Percentiles rank a stretch among this genome's conserved stretches.
These are phyloP conservation scores for Fragaria ananassa DNA, from an alignment of 306 rosid species.

Conservation along the genomic window DNA sequence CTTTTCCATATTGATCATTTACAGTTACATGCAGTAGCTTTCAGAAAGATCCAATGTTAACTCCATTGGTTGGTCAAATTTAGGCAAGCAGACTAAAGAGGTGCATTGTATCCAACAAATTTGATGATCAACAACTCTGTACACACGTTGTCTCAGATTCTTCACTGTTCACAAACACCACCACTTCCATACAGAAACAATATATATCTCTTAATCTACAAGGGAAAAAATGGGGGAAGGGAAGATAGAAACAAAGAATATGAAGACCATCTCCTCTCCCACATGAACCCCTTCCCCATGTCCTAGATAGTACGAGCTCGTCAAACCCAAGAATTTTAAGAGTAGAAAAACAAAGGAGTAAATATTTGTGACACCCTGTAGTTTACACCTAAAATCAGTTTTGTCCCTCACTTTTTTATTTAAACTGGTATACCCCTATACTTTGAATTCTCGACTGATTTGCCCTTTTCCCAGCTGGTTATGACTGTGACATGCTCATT, in stretches of 20 bases:
- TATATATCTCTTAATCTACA: slow-evolving; percentile 49
- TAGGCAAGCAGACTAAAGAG: background rate
- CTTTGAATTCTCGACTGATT: no score
- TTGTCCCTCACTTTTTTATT: no score
- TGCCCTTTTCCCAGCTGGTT: no score
- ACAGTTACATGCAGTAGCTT: background rate
- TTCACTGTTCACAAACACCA: slow-evolving; percentile 43
- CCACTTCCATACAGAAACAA: slow-evolving; percentile 52
- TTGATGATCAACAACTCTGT: slow-evolving; percentile 21
- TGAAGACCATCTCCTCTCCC: slow-evolving; percentile 26
- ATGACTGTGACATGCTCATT: no score
- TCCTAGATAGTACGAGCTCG: slow-evolving; percentile 24
- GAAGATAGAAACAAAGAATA: slow-evolving; percentile 9
- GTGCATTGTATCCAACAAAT: slow-evolving; percentile 14
- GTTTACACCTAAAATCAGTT: no score
- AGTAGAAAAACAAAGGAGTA: no score
- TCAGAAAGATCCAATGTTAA: background rate
- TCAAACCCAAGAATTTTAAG: slow-evolving; percentile 44
- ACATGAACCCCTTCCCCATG: slow-evolving; percentile 29
- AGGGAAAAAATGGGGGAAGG: slow-evolving; percentile 5
- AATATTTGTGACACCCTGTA: no score
- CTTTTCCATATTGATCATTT: background rate
- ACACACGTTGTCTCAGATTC: slow-evolving; percentile 45
- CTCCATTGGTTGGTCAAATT: background rate
- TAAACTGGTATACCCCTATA: no score